A percentile compares a stretch with the other conserved stretches of the same genome.
phyloP scores from a whole-genome alignment of 1,284 basidiomycete genomes.

The Apiotrichum veenhuisii region DNA sequence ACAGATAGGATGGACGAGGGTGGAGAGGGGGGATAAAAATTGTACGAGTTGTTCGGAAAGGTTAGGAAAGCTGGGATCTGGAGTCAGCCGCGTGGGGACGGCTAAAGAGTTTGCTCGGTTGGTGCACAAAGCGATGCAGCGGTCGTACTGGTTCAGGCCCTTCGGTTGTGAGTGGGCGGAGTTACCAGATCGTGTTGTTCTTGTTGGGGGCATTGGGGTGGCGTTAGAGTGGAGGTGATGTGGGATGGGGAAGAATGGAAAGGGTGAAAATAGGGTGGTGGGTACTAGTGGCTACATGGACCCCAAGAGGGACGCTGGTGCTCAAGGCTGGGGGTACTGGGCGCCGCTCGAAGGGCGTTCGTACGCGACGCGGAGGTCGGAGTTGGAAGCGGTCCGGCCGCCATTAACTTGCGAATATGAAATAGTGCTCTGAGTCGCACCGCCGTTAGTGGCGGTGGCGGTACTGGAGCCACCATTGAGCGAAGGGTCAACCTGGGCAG shows the following conservation, averaged over 20 bases:
- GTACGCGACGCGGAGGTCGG: constrained; percentile 3
- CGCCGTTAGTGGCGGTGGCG: not conserved
- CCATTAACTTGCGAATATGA: not conserved
- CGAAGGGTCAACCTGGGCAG: not conserved
- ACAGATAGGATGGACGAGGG: not conserved
- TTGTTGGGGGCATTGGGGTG: not conserved
- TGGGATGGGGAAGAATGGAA: not conserved
- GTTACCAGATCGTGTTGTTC: not conserved
- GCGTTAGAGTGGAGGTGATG: not conserved
- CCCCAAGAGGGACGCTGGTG: not conserved
- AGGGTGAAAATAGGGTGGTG: not conserved
- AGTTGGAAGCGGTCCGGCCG: not conserved
- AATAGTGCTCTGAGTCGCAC: not conserved
- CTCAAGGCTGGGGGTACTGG: constrained; percentile 2
- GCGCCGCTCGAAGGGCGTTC: not conserved
- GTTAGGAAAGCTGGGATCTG: not conserved
- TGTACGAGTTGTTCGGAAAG: not conserved
- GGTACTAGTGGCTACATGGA: not conserved
- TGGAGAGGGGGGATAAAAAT: not conserved
- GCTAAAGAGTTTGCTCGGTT: no score
- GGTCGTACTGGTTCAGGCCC: no score
- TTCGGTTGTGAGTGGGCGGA: no score
- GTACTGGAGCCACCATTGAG: not conserved
- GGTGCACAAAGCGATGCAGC: not conserved
- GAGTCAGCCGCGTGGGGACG: not conserved